phyloP scores from a whole-genome alignment of 2,329 filamentous ascomycete species.

The Beauveria sp. region DNA sequence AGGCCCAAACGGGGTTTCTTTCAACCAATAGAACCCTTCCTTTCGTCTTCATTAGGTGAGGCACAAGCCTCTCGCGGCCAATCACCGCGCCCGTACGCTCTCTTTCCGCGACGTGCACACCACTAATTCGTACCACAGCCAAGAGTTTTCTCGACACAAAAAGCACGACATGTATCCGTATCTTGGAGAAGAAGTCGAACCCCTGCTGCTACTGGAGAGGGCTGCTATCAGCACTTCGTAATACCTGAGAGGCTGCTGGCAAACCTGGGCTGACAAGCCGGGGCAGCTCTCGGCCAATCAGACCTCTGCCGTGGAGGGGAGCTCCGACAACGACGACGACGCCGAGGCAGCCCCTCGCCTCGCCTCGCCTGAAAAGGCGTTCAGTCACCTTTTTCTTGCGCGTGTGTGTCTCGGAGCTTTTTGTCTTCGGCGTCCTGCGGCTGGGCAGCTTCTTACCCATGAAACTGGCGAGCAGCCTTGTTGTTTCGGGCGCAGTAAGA shows the following conservation, averaged over 20 bases:
- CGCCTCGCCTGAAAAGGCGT: not conserved
- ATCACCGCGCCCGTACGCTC: not conserved
- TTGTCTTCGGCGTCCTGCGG: not conserved
- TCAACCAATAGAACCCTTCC: not conserved
- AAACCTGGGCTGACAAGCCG: too few relatives aligned
- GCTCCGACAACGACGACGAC: not conserved
- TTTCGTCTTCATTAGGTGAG: not conserved
- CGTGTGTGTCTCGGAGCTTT: not conserved
- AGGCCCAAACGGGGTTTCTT: not conserved
- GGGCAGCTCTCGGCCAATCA: conserved; percentile 1
- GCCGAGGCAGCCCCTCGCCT: not conserved
- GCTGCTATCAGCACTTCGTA: too few relatives aligned
- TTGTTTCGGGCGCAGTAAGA: not conserved
- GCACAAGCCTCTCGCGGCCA: conserved; percentile 3
- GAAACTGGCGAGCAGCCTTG: not conserved
- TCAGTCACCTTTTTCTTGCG: not conserved
- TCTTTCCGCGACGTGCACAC: not conserved
- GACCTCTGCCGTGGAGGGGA: not conserved
- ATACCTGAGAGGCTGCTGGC: too few relatives aligned
- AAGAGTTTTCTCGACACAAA: too few relatives aligned
- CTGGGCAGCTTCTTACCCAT: not conserved
- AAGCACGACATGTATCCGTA: too few relatives aligned
- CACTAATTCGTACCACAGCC: not conserved
- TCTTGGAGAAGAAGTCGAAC: too few relatives aligned
- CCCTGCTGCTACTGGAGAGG: not conserved